phyloP scores from a whole-genome alignment of 2,329 filamentous ascomycete genomes.

The Lasiodiplodia citricola region DNA sequence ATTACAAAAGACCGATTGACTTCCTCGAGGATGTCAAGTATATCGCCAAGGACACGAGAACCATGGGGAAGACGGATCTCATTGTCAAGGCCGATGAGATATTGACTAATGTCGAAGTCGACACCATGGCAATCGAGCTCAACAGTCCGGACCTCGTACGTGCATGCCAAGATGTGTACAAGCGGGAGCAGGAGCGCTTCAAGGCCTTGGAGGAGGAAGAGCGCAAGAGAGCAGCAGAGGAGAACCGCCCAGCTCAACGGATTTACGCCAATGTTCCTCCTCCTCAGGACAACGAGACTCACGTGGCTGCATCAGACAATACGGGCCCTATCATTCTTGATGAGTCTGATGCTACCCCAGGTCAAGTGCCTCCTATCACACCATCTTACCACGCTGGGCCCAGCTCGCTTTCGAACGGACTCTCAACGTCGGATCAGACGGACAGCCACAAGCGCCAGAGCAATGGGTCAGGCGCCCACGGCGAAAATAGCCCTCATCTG shows the following conservation, averaged over 20 bases:
- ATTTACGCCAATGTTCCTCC: conserved; percentile 48
- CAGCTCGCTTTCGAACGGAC: conserved; percentile 66
- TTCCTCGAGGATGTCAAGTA: conserved; percentile 87
- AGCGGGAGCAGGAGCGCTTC: conserved; percentile 67
- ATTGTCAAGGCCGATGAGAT: conserved; percentile 90
- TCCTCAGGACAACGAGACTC: conserved; percentile 43
- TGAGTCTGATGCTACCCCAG: conserved; percentile 63
- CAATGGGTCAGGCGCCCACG: conserved; percentile 9
- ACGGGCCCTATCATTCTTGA: conserved; percentile 62
- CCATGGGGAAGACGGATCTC: conserved; percentile 80
- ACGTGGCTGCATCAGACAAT: conserved; percentile 47
- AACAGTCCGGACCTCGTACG: conserved; percentile 65
- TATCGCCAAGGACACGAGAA: conserved; percentile 82
- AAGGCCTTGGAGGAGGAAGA: conserved; percentile 65
- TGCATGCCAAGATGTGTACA: conserved; percentile 83
- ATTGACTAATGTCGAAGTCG: conserved; percentile 90
- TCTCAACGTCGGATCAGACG: conserved; percentile 45
- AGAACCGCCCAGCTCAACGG: conserved; percentile 48
- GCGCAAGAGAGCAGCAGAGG: conserved; percentile 40
- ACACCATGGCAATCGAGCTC: conserved; percentile 77
- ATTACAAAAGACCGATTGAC: conserved; percentile 88
- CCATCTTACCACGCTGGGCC: conserved; percentile 61
- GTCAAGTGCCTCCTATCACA: conserved; percentile 52
- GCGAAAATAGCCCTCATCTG: conserved; percentile 53
- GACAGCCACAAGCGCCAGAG: conserved; percentile 12